Conservation (phyloP, 495 filamentous ascomycete genomes). For the Annulohypoxylon stygium region DNA sequence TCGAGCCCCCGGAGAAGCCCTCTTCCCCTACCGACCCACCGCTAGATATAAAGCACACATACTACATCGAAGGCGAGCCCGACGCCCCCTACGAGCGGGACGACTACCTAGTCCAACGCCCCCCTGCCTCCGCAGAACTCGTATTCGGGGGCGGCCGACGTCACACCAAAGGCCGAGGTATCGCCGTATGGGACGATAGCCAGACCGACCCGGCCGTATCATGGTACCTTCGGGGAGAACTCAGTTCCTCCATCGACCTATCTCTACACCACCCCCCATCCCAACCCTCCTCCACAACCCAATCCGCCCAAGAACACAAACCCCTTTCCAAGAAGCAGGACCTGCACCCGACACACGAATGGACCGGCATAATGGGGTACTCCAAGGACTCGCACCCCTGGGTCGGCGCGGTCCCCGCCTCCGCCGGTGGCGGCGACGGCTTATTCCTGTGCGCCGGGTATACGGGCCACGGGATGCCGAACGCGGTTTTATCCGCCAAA, state of each 20-base stretch:
- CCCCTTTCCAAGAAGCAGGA: constrained; percentile 49
- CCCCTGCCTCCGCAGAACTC: constrained; percentile 69
- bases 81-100: constrained; percentile 58
- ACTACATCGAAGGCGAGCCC: constrained; percentile 69
- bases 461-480: constrained; percentile 87
- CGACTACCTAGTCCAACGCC: constrained; percentile 83
- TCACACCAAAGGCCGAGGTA: constrained; percentile 60
- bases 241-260: constrained; percentile 51
- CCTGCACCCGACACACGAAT: constrained; percentile 71
- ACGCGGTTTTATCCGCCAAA: constrained; percentile 75
- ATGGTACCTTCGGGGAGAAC: constrained; percentile 62
- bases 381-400: constrained; percentile 75
- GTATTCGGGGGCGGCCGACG: constrained; percentile 67
- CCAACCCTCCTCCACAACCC: not conserved
- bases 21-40: constrained; percentile 29
- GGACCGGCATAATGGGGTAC: constrained; percentile 89
- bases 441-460: constrained; percentile 74
- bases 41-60: constrained; percentile 64
- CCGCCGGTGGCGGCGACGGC: constrained; percentile 51
- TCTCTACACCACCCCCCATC: constrained; percentile 28
- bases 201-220: constrained; percentile 66
- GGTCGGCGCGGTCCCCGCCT: constrained; percentile 70
- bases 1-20: constrained; percentile 64
- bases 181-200: constrained; percentile 70
- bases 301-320: not conserved